Percentiles rank a stretch among this genome's conserved stretches.
phyloP scores from a whole-genome alignment of 2,329 filamentous ascomycete species.

The Pseudofabraea citricarpa region DNA sequence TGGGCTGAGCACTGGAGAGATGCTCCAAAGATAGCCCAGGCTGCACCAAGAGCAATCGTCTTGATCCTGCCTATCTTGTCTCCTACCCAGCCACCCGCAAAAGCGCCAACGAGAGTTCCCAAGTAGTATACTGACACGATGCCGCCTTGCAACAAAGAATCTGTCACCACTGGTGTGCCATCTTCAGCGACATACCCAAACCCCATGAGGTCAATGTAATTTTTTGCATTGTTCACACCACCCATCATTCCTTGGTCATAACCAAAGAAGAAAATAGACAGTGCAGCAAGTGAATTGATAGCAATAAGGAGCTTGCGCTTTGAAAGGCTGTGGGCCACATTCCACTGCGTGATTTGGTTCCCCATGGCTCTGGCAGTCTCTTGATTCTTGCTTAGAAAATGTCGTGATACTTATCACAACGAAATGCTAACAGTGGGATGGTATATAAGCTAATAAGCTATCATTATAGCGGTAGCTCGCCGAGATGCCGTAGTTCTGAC shows the following conservation, averaged over 20 bases:
- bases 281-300: conserved; percentile 57
- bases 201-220: conserved; percentile 61
- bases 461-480: too few relatives aligned
- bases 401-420: too few relatives aligned
- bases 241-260: conserved; percentile 55
- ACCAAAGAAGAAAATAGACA: conserved; percentile 67
- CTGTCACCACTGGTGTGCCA: conserved; percentile 48
- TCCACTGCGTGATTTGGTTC: conserved; percentile 25
- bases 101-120: conserved; percentile 58
- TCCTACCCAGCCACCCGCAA: conserved; percentile 59
- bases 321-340: conserved; percentile 48
- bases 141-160: conserved; percentile 57
- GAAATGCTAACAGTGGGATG: too few relatives aligned
- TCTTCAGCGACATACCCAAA: conserved; percentile 54
- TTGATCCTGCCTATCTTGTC: conserved; percentile 58
- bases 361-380: conserved; percentile 11
- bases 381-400: too few relatives aligned
- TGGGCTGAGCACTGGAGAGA: conserved; percentile 60
- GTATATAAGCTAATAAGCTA: too few relatives aligned
- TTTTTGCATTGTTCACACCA: conserved; percentile 59
- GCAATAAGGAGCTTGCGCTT: conserved; percentile 52
- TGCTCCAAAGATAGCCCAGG: conserved; percentile 57
- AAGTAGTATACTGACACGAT: conserved; percentile 54
- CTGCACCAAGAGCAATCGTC: conserved; percentile 54
- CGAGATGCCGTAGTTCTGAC: too few relatives aligned